A percentile compares a stretch with the other conserved stretches of the same genome.
phyloP scores from a whole-genome alignment of 2,329 filamentous ascomycete genomes.

The Penicillium verrucosum region DNA sequence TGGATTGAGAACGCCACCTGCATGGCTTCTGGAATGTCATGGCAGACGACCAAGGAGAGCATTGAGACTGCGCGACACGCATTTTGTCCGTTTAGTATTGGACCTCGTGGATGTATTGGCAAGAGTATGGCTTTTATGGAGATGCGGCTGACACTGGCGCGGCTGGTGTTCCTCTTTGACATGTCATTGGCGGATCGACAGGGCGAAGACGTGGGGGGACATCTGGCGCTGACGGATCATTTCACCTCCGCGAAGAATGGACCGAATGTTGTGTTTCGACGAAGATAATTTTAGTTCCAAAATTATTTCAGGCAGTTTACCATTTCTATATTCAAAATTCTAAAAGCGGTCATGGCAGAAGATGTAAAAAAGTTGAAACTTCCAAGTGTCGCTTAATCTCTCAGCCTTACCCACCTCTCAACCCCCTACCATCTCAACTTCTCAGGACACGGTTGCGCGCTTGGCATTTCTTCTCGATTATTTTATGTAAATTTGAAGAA shows the following conservation, averaged over 20 bases:
- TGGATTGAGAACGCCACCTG: slow-evolving; percentile 56
- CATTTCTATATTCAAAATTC: background rate
- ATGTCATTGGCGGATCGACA: slow-evolving; percentile 34
- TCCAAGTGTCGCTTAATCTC: slow-evolving; percentile 1
- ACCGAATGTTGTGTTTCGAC: slow-evolving; percentile 33
- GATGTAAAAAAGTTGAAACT: background rate
- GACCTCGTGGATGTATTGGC: slow-evolving; percentile 43
- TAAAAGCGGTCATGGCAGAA: background rate
- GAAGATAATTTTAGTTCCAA: background rate
- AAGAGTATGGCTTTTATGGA: slow-evolving; percentile 46
- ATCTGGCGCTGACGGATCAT: slow-evolving; percentile 38
- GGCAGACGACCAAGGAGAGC: slow-evolving; percentile 49
- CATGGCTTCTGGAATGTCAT: slow-evolving; percentile 35
- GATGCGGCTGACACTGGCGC: slow-evolving; percentile 39
- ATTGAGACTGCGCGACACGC: slow-evolving; percentile 58
- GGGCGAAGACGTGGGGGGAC: slow-evolving; percentile 36
- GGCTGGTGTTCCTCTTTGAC: slow-evolving; percentile 41
- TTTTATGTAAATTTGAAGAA: background rate
- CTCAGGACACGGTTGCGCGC: slow-evolving; percentile 26
- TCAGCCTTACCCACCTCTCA: background rate
- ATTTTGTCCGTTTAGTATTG: slow-evolving; percentile 61
- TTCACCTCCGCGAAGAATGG: slow-evolving; percentile 39
- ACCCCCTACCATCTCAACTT: background rate
- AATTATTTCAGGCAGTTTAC: background rate
- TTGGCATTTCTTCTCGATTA: slow-evolving; percentile 9